Evolutionary conservation across 1,284 basidiomycete genomes (phyloP), one percentile per base, ranked within the genome.

Genomic region (Ceratorhiza oryzae-sativae): DNA sequence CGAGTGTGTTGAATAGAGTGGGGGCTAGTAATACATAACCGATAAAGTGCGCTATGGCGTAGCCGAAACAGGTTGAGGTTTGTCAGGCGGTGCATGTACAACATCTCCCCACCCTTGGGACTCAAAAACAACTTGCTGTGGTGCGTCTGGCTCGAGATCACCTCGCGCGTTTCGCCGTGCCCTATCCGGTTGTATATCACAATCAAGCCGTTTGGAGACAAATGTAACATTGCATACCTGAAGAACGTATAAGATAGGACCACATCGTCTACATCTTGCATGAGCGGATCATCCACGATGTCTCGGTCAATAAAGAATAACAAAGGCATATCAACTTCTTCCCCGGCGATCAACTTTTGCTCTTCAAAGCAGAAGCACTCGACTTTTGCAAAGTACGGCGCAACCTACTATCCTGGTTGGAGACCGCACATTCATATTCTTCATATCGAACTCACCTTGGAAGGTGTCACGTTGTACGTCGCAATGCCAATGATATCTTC

Each of bases 301-400:
- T 99, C 97, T 73, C 93, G 91, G 84, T 99, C 97, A 76, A 99
- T 97, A 84, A 99, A 99, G 85, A 99, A 99, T 75, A 99, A 88
- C 32, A 99, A 86, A 18, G 97, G 97, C 86, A 99, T 92, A 81
- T 99, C 97, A 20, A 99, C 94, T 81, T 98, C 96, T 82, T 99
- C 97, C 25, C 92, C 91, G 0, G 97, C 96, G 25, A 98, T 84
- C 20, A 99, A 87, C 77, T 91, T 93, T 81, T 99, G 97, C 80
- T 99, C 97, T 80, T 99, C 97, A 77, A 99, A 99, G 82, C 97
- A 99, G 84, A 99, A 99, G 77, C 97, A 99, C 81, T 99, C 97
- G 8, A 99, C 95, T 83, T 99, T 99, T 72, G 96, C 94, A 79
- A 99, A 99, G 81, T 98, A 99, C 0, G 97, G 95, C 5, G 97